These are phyloP conservation scores for Halophytophthora polymorphica DNA, from an alignment of 352 stramenopile genomes.

Conservation along the genomic window DNA sequence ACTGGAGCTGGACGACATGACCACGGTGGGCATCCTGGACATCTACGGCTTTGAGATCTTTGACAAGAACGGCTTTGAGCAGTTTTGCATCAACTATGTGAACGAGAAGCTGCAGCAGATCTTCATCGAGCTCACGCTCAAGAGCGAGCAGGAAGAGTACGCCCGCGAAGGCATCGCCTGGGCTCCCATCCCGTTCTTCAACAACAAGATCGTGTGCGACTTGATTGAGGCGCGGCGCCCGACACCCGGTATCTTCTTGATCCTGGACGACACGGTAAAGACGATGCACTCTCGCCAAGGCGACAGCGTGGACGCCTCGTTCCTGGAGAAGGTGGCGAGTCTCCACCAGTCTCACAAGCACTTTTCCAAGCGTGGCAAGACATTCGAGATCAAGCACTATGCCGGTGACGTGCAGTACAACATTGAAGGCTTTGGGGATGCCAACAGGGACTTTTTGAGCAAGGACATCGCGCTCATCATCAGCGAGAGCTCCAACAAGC, in stretches of 20 bases:
- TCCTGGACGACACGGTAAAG: constrained; percentile 84
- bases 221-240: constrained; percentile 78
- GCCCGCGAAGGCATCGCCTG: constrained; percentile 92
- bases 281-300: constrained; percentile 86
- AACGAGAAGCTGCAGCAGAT: constrained; percentile 94
- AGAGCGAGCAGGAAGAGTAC: constrained; percentile 94
- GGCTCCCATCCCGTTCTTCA: constrained; percentile 90
- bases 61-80: constrained; percentile 92
- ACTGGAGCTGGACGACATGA: constrained; percentile 70
- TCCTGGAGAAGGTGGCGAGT: constrained; percentile 74
- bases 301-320: constrained; percentile 74
- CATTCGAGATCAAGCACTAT: constrained; percentile 85
- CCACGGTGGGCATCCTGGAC: constrained; percentile 91
- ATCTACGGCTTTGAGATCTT: constrained; percentile 98
- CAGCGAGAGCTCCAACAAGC: constrained; percentile 79
- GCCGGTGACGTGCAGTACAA: constrained; percentile 85
- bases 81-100: constrained; percentile 95
- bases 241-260: constrained; percentile 76
- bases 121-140: constrained; percentile 90
- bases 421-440: constrained; percentile 77
- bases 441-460: constrained; percentile 80
- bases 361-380: constrained; percentile 84
- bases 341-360: constrained; percentile 66
- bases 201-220: constrained; percentile 91
- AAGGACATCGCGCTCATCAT: constrained; percentile 84